Percentiles rank a stretch among this genome's conserved stretches.
Evolutionary conservation across 106 monocot genomes (phyloP).

Genomic region (Alisma plantagoaquatica): DNA sequence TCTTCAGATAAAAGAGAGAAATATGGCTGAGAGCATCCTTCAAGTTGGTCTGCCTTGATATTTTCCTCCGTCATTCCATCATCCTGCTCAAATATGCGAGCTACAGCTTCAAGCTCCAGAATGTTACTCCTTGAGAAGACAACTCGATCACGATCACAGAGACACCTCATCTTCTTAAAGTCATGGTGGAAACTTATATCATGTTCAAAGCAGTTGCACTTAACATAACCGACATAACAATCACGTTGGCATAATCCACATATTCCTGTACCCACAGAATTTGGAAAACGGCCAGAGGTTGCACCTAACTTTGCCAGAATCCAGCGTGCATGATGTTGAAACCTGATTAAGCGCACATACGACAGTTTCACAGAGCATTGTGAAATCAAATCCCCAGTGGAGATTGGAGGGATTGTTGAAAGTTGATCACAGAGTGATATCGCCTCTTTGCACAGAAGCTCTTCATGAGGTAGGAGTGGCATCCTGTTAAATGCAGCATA

Average conservation of each 20-base stretch:
- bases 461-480: conserved; percentile 79
- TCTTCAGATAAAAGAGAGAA: background rate
- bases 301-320: conserved; percentile 31
- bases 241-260: conserved; percentile 56
- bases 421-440: conserved; percentile 40
- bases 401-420: too few species aligned
- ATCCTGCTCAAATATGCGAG: conserved; percentile 37
- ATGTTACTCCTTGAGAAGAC: conserved; percentile 35
- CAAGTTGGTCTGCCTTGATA: conserved; percentile 1
- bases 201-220: conserved; percentile 34
- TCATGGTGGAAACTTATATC: conserved; percentile 61
- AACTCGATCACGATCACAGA: conserved; percentile 21
- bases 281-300: background rate
- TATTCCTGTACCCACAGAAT: conserved; percentile 5
- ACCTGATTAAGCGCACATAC: conserved; percentile 61
- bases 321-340: conserved; percentile 39
- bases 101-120: conserved; percentile 32
- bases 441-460: conserved; percentile 88
- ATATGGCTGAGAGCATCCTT: background rate
- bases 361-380: conserved; percentile 28
- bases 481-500: conserved; percentile 72
- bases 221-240: conserved; percentile 49
- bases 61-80: conserved; percentile 12
- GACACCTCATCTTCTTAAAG: conserved; percentile 27
- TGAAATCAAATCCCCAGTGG: too few species aligned